Base-by-base conservation (phyloP, 192 early-diverging fungal genomes). In the Backusella tarrabulga region DNA sequence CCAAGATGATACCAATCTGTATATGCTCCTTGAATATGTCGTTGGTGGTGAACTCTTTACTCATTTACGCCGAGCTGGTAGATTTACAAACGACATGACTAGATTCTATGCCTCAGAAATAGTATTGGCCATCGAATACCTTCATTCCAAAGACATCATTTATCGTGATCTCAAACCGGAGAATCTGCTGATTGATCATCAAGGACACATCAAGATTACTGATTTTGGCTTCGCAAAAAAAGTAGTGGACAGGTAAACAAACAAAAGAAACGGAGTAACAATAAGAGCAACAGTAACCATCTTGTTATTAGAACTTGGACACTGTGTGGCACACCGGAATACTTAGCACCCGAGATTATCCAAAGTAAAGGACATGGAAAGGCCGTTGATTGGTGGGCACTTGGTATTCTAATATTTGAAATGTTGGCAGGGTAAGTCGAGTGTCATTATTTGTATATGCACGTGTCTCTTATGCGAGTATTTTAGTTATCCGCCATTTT, bases 191-290 rank as follows among this genome's bases (percentile, higher is more conserved):
- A 83, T 99, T 44, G 97, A 97, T 82, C 88, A 90, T 12, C 81
- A 89, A 63, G 97, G 97, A 4, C 94, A 99, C 82, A 92, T 99
- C 86, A 99, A 99, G 79, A 96, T 99, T 73, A 94, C 97, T 1
- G 97, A 99, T 85, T 99, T 99, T 89, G 97, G 97, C 3, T 99
- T 99, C 87, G 96, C 97, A 73, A 99, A 99, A 86, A 91, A 89
- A 29, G 95, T 99, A 6, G 84, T 86, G 11, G 87, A 90, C 72
- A 84, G 89, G 87, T 82, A 82, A 74, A 40, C 63, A 29, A 32
- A 54, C 6, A 68, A 23, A 7, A 68, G 36, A 46, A 9, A 32
- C 32, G 32, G 32, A 32, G 0, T 34, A 19, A 21, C 1, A 68
- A 17, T 34, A 34, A 8, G 34, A 72, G 40, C 42, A 3, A 15